Evolutionary conservation across 2,329 filamentous ascomycete species (phyloP), one percentile per base, ranked within the genome.

Genomic region (Tolypocladium tropicale): DNA sequence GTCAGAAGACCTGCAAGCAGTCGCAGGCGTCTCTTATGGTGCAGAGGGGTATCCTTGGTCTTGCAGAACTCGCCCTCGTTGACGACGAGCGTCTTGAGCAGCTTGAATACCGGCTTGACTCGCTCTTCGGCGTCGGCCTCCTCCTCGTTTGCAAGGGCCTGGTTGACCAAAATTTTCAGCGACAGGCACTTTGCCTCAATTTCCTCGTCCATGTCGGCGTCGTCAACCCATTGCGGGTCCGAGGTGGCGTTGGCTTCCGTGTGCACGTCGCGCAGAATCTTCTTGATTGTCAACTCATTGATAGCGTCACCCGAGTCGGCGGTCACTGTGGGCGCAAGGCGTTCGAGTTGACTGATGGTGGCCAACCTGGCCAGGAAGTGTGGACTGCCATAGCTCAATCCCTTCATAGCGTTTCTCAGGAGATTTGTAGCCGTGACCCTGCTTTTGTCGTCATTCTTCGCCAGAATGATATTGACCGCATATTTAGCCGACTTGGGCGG

Each of bases 401-500:
- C 81, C 61, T 89, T 84, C 61, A 89, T 82, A 57, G 86, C 86
- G 67, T 86, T 88, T 55, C 86, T 82, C 9, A 96, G 72, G 12
- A 99, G 79, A 63, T 95, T 91, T 54, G 87, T 91, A 9, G 90
- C 89, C 58, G 90, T 89, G 74, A 95, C 87, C 65, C 92, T 73
- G 62, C 79, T 88, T 69, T 90, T 94, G 53, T 92, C 84, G 25
- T 83, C 79, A 50, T 78, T 77, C 63, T 85, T 86, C 37, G 89
- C 85, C 71, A 96, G 83, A 55, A 99, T 78, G 61, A 99, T 91
- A 32, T 90, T 92, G 52, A 97, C 85, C 0, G 94, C 94, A 73
- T 97, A 91, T 71, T 99, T 99, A 25, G 93, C 90, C 10, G 90
- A 89, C 67, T 86, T 86, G 12, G 89, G 82, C 2, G 92, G 93